Evolutionary conservation across 2,329 filamentous ascomycete species (phyloP).

Genomic region (Apiospora pterosperma): DNA sequence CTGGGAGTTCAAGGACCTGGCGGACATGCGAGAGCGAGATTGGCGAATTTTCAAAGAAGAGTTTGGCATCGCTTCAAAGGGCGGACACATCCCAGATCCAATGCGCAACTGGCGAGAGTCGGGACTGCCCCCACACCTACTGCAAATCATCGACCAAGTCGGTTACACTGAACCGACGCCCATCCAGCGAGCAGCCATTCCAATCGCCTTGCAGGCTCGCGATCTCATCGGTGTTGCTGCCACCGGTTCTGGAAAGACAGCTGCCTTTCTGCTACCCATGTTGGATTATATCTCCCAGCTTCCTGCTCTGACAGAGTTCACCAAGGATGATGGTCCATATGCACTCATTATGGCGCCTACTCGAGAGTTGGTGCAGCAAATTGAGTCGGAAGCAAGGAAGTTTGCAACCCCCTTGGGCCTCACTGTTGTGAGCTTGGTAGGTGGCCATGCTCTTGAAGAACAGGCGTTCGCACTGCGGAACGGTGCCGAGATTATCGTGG

Average conservation of each 20-base stretch:
- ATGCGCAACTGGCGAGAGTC: conserved; percentile 96
- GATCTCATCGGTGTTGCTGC: conserved; percentile 98
- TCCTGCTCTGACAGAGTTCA: conserved; percentile 77
- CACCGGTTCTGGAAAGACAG: conserved; percentile 97
- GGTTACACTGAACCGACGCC: conserved; percentile 91
- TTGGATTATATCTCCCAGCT: conserved; percentile 93
- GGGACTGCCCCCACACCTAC: conserved; percentile 68
- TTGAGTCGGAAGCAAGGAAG: conserved; percentile 89
- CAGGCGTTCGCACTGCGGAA: conserved; percentile 87
- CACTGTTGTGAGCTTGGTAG: conserved; percentile 95
- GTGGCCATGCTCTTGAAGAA: conserved; percentile 92
- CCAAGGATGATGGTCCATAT: conserved; percentile 93
- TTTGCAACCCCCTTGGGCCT: conserved; percentile 90
- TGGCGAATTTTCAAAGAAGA: conserved; percentile 99
- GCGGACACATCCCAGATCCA: conserved; percentile 86
- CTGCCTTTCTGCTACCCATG: conserved; percentile 86
- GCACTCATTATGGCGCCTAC: conserved; percentile 96
- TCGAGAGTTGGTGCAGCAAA: conserved; percentile 95
- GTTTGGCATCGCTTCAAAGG: conserved; percentile 94
- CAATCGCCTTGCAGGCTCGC: conserved; percentile 85
- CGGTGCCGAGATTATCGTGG: conserved; percentile 95
- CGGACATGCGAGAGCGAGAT: conserved; percentile 94
- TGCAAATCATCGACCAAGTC: conserved; percentile 78
- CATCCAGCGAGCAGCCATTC: conserved; percentile 91
- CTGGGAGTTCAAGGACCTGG: conserved; percentile 90